A percentile compares a stretch with the other conserved stretches of the same genome.
phyloP scores from a whole-genome alignment of 2,329 filamentous ascomycete genomes.

The Penicillium sp. region DNA sequence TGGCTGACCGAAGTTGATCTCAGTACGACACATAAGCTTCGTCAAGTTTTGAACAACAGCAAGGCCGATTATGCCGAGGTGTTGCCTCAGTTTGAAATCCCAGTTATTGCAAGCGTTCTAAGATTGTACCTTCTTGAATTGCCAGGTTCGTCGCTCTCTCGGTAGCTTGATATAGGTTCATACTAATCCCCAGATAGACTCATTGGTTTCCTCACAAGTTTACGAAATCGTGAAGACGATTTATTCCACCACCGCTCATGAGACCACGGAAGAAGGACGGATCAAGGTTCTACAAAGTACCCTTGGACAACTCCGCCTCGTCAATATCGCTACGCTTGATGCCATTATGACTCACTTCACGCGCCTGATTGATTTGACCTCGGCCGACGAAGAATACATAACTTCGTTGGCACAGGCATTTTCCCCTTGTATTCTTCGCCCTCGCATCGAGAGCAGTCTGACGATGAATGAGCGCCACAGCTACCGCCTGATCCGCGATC shows the following conservation, averaged over 20 bases:
- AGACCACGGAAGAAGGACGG: slow-evolving; percentile 73
- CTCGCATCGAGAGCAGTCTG: slow-evolving; percentile 80
- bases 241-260: slow-evolving; percentile 77
- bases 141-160: slow-evolving; percentile 64
- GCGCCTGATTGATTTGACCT: slow-evolving; percentile 91
- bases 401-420: slow-evolving; percentile 69
- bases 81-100: slow-evolving; percentile 85
- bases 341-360: slow-evolving; percentile 98
- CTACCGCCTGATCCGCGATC: slow-evolving; percentile 83
- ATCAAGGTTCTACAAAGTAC: slow-evolving; percentile 93
- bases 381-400: slow-evolving; percentile 85
- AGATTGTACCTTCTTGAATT: slow-evolving; percentile 95
- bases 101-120: slow-evolving; percentile 85
- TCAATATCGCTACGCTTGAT: slow-evolving; percentile 98
- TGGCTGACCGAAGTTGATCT: slow-evolving; percentile 94
- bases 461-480: slow-evolving; percentile 95
- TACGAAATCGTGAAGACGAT: slow-evolving; percentile 99
- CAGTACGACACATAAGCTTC: slow-evolving; percentile 77
- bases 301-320: slow-evolving; percentile 86
- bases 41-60: slow-evolving; percentile 80
- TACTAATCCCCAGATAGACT: slow-evolving; percentile 60
- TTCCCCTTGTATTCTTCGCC: slow-evolving; percentile 83
- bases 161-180: not conserved
- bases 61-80: slow-evolving; percentile 72
- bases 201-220: slow-evolving; percentile 95